Base-by-base conservation (phyloP, 805 yeast species). In the Schizosaccharomyces octosporus region DNA sequence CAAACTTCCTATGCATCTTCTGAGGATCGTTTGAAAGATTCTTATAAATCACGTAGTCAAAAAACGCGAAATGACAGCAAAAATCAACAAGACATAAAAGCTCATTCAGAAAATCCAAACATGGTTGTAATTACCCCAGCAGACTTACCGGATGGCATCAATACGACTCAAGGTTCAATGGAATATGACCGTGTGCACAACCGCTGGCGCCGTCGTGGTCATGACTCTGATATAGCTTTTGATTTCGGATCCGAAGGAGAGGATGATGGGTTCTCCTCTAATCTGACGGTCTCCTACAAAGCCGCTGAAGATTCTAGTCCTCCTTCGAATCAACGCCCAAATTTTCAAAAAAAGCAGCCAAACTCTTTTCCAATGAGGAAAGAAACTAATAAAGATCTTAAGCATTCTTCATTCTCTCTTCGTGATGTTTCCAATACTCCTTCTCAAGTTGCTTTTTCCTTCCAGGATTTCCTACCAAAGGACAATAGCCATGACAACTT, bases 121-220 rank as follows among this genome's bases (percentile, higher is more conserved):
- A 51, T 51, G 57, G 57, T 21, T 6, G 57, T 51, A 2, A 51
- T 51, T 6, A 51, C 57, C 7, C 57, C 57, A 51, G 57, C 57
- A 24, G 57, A 51, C 27, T 29, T 51, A 24, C 57, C 57, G 13
- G 36, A 29, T 6, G 31, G 36, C 57, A 51, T 51, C 31, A 11
- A 51, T 4, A 51, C 65, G 15, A 59, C 59, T 17, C 57, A 62
- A 21, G 67, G 67, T 17, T 64, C 66, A 5, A 65, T 67, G 68
- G 66, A 61, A 27, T 67, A 39, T 61, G 70, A 68, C 54, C 55
- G 61, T 5, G 59, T 62, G 24, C 61, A 64, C 32, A 60, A 61
- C 48, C 59, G 63, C 17, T 68, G 70, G 70, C 57, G 57, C 7
- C 31, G 57, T 19, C 21, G 27, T 6, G 42, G 61, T 61, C 43